Evolutionary conservation across 345 rosid genomes (phyloP), one percentile per base, ranked within the genome.

Genomic region (Brassica juncea): DNA sequence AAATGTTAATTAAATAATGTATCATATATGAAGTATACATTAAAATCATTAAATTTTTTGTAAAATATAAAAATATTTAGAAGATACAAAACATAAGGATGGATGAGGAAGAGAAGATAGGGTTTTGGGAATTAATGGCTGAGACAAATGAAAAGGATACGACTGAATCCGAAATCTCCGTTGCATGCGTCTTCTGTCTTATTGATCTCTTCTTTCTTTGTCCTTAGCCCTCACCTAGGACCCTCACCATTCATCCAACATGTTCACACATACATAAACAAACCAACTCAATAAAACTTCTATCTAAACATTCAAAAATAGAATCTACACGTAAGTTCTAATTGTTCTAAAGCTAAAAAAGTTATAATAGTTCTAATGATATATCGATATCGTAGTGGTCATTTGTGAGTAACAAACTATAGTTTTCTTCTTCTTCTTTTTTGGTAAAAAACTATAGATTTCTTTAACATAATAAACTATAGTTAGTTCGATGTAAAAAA

Each of bases 141-240:
- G 76, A 80, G 83, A 80, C 54, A 75, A 80, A 70, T 75, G 75
- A 64, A 80, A 80, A 80, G 75, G 83, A 80, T 80, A 70, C 83
- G 80, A 75, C 44, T 72, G 30, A 80, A 69, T 69, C 70, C 49
- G 75, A 68, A 72, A 78, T 72, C 73, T 66, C 63, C 71, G 67
- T 73, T 69, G 71, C 79, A 80, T 9, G 79, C 71, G 37, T 74
- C 78, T 73, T 79, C 74, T 73, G 78, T 79, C 70, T 42, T 79
- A 58, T 79, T 72, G 55, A 31, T 72, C 70, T 32, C 42, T 31
- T 60, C 65, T 80, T 64, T 72, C 52, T 30, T 66, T 72, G 77
- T 78, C 81, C 23, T 66, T n/a, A 34, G 73, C 6, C 74, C 25
- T 66, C 60, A 66, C 57, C 54, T 47, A 47, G 54, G 54, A 47